Conservation (phyloP, 768 basidiomycete species). For the Boletales sp. region DNA sequence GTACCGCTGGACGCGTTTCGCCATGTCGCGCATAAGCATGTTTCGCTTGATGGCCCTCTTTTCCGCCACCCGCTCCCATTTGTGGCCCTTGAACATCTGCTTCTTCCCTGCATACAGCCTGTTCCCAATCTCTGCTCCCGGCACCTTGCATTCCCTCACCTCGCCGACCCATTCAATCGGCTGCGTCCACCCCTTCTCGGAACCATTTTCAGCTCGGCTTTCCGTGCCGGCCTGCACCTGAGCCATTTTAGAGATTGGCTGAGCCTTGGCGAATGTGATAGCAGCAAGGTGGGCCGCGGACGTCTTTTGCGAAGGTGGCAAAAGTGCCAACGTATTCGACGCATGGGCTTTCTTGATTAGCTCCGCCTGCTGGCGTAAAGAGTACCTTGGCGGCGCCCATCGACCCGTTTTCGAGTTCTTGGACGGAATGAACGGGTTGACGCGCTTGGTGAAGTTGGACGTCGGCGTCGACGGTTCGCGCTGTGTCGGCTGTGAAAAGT, state of each 20-base stretch:
- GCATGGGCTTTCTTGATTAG: slow-evolving; percentile 68
- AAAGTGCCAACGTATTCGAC: slow-evolving; percentile 48
- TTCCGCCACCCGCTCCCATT: slow-evolving; percentile 64
- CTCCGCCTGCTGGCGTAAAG: slow-evolving; percentile 73
- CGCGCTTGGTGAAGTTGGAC: slow-evolving; percentile 21
- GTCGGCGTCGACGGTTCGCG: slow-evolving; percentile 6
- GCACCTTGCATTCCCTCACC: slow-evolving; percentile 35
- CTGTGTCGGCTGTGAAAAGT: slow-evolving; percentile 13
- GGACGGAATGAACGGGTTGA: slow-evolving; percentile 70
- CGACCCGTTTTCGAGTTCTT: slow-evolving; percentile 55
- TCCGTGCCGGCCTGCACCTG: not conserved
- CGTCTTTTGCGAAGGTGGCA: slow-evolving; percentile 70
- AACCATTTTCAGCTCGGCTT: not conserved
- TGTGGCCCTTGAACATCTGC: slow-evolving; percentile 93
- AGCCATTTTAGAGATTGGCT: slow-evolving; percentile 5
- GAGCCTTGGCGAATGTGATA: slow-evolving; percentile 16
- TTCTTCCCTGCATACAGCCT: slow-evolving; percentile 73
- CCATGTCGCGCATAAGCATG: slow-evolving; percentile 68
- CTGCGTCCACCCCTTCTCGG: slow-evolving; percentile 17
- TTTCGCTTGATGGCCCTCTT: slow-evolving; percentile 45
- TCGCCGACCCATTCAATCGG: slow-evolving; percentile 42
- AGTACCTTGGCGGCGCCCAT: slow-evolving; percentile 71
- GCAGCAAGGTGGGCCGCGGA: slow-evolving; percentile 21
- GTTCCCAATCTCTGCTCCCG: slow-evolving; percentile 54
- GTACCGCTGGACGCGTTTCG: slow-evolving; percentile 59